Evolutionary conservation across 495 filamentous ascomycete genomes (phyloP).

Genomic region (Penicillium daleae): DNA sequence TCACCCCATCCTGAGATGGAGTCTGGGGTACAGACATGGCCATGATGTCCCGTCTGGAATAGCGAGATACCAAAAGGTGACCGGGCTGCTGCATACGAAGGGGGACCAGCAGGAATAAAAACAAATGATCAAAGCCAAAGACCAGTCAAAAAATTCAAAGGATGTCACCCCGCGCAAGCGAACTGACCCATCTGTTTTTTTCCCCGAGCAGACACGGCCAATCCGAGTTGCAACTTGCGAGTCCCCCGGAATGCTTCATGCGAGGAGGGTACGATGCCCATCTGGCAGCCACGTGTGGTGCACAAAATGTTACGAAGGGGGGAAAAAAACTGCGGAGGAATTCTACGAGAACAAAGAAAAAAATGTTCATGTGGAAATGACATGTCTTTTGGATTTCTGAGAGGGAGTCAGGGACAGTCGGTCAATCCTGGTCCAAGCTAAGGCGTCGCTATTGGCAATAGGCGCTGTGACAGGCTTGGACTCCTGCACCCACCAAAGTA

Average conservation of each 20-base stretch:
- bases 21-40: constrained; percentile 6
- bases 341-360: constrained; percentile 12
- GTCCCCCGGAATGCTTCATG: constrained; percentile 31
- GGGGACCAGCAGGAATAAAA: neutral
- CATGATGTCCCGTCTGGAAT: constrained; percentile 17
- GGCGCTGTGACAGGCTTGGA: neutral
- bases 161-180: constrained; percentile 8
- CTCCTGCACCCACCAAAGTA: constrained; percentile 2
- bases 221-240: constrained; percentile 13
- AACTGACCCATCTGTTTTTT: constrained; percentile 18
- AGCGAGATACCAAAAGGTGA: neutral
- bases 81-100: neutral
- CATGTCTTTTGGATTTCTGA: constrained; percentile 8
- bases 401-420: neutral
- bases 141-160: constrained; percentile 11
- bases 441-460: constrained; percentile 22
- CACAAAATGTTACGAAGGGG: constrained; percentile 5
- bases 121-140: neutral
- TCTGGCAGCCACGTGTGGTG: constrained; percentile 36
- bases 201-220: constrained; percentile 12
- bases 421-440: neutral
- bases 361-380: neutral
- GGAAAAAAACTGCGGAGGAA: constrained; percentile 6
- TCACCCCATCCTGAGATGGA: constrained; percentile 15
- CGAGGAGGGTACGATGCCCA: constrained; percentile 28